Evolutionary conservation across 768 basidiomycete genomes (phyloP).

Genomic region (Amanita pseudoporphyria): DNA sequence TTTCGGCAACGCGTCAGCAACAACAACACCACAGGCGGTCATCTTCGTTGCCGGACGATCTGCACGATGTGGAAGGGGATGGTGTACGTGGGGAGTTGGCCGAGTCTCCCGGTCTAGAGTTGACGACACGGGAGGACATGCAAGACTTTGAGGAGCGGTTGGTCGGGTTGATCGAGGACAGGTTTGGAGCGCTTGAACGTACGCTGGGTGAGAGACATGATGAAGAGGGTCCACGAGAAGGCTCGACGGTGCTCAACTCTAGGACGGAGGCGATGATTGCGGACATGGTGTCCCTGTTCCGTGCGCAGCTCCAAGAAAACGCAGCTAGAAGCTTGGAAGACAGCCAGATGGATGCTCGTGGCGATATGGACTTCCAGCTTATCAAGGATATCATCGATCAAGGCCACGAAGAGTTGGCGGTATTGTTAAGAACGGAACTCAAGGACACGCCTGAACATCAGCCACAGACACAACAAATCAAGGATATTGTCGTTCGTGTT

Average conservation of each 20-base stretch:
- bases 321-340: slow-evolving; percentile 49
- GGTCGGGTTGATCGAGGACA: slow-evolving; percentile 59
- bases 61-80: slow-evolving; percentile 32
- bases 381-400: slow-evolving; percentile 63
- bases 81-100: slow-evolving; percentile 18
- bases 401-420: slow-evolving; percentile 51
- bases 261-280: slow-evolving; percentile 52
- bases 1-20: slow-evolving; percentile 17
- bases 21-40: slow-evolving; percentile 33
- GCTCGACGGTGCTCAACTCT: slow-evolving; percentile 23
- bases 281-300: slow-evolving; percentile 60
- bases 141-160: slow-evolving; percentile 55
- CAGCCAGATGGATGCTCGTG: slow-evolving; percentile 59
- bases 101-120: slow-evolving; percentile 9
- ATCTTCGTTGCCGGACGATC: slow-evolving; percentile 48
- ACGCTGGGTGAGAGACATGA: slow-evolving; percentile 20
- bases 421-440: slow-evolving; percentile 52
- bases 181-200: slow-evolving; percentile 41
- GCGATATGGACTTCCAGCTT: slow-evolving; percentile 71
- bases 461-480: slow-evolving; percentile 11
- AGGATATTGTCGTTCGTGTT: slow-evolving; percentile 26
- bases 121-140: slow-evolving; percentile 47
- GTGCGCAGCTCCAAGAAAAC: slow-evolving; percentile 56
- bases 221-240: slow-evolving; percentile 5
- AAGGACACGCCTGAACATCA: slow-evolving; percentile 36